These are phyloP conservation scores for Coniferiporia sulphurascens DNA, from an alignment of 1,284 basidiomycete genomes.

Conservation along the genomic window DNA sequence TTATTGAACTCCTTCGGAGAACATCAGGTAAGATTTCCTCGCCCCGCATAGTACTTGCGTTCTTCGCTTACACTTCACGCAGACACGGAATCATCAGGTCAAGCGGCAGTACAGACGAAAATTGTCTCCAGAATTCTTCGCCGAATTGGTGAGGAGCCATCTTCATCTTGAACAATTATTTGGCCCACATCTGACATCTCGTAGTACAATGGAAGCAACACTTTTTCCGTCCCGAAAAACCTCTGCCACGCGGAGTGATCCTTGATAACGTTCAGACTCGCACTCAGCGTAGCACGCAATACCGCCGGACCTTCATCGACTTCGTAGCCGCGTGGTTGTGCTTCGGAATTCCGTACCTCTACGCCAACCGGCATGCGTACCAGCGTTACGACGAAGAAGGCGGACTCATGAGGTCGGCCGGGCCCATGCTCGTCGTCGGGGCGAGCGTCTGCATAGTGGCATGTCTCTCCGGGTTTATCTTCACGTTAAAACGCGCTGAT, in stretches of 20 bases:
- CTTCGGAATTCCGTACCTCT: constrained; percentile 70
- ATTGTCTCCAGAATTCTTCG: constrained; percentile 63
- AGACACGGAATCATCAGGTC: constrained; percentile 34
- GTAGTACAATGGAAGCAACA: constrained; percentile 69
- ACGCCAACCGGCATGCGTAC: constrained; percentile 47
- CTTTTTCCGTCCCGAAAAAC: constrained; percentile 57
- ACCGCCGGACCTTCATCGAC: constrained; percentile 49
- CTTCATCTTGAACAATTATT: not conserved
- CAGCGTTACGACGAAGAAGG: constrained; percentile 54
- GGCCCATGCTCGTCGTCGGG: constrained; percentile 56
- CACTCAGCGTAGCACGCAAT: constrained; percentile 33
- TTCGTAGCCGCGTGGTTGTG: constrained; percentile 56
- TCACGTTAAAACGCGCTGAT: constrained; percentile 9
- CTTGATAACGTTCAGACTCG: constrained; percentile 23
- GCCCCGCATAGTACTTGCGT: not conserved
- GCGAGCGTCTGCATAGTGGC: constrained; percentile 66
- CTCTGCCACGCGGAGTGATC: constrained; percentile 48
- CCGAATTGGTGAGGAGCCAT: constrained; percentile 48
- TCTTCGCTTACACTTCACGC: constrained; percentile 18
- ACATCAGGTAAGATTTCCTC: constrained; percentile 31
- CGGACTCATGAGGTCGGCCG: constrained; percentile 40
- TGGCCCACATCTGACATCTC: not conserved
- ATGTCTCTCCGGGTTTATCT: constrained; percentile 22
- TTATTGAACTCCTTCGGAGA: constrained; percentile 54
- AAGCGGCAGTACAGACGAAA: constrained; percentile 55